Conservation (phyloP, 306 rosid genomes). For the Amphicarpaea edgeworthii region DNA sequence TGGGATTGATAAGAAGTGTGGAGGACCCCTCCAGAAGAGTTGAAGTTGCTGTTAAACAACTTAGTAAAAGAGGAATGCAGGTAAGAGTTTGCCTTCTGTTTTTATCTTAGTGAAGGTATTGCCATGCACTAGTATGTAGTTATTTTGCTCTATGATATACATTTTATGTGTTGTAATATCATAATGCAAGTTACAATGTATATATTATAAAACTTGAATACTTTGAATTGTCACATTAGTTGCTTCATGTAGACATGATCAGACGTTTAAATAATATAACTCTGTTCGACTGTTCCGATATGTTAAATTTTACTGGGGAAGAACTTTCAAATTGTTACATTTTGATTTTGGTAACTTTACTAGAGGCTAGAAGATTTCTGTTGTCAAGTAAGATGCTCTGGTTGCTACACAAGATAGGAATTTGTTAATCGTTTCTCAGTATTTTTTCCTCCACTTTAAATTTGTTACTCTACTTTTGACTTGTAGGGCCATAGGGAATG, state of each 20-base stretch:
- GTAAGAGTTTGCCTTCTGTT: conserved; percentile 49
- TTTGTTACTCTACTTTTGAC: conserved; percentile 26
- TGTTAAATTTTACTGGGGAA: background rate
- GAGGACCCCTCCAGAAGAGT: conserved; percentile 71
- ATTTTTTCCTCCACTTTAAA: background rate
- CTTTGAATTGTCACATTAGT: conserved; percentile 28
- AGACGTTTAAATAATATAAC: conserved; percentile 32
- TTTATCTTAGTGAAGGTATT: conserved; percentile 20
- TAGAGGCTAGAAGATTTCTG: conserved; percentile 15
- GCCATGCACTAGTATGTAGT: conserved; percentile 22
- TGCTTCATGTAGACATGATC: conserved; percentile 25
- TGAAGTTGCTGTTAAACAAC: conserved; percentile 93
- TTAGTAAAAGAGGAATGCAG: conserved; percentile 93
- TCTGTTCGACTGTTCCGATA: background rate
- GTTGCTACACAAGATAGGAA: conserved; percentile 16
- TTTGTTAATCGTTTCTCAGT: conserved; percentile 4
- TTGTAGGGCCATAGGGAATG: conserved; percentile 96
- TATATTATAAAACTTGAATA: background rate
- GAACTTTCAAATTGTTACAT: conserved; percentile 25
- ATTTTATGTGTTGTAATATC: conserved; percentile 1
- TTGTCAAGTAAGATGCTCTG: background rate
- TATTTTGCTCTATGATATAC: background rate
- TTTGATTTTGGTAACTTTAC: conserved; percentile 19
- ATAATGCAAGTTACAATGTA: background rate
- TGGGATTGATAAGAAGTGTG: conserved; percentile 63